Conservation (phyloP, 768 basidiomycete species). For the Piloderma croceum region DNA sequence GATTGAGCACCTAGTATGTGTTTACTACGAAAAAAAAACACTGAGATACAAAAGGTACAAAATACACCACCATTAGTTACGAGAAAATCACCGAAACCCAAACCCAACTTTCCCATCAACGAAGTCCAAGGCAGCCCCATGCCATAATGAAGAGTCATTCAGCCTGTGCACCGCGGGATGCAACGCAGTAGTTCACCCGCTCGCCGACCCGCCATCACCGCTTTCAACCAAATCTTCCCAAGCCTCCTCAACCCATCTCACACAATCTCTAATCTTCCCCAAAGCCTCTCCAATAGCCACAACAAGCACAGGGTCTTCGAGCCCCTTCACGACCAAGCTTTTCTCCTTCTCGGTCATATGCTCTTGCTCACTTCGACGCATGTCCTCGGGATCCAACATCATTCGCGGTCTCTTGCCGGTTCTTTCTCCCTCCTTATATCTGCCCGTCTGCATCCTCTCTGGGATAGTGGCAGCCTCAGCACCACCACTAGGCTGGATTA, state of each 20-base stretch:
- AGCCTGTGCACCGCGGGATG: no score
- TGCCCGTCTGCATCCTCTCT: slow-evolving; percentile 17
- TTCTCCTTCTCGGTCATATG: not conserved
- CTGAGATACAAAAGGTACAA: no score
- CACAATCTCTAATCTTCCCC: slow-evolving; percentile 32
- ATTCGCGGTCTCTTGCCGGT: slow-evolving; percentile 22
- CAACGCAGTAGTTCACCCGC: no score
- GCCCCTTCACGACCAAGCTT: slow-evolving; percentile 47
- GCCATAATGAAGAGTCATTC: no score
- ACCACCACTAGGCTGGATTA: slow-evolving; percentile 16
- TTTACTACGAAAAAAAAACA: no score
- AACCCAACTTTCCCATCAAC: no score
- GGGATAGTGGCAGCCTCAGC: slow-evolving; percentile 1
- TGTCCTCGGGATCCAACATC: slow-evolving; percentile 19
- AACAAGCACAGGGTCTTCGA: slow-evolving; percentile 58
- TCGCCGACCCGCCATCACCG: no score
- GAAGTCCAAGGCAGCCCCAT: no score
- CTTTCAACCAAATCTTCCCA: slow-evolving; percentile 48
- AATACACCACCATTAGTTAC: no score
- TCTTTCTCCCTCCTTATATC: slow-evolving; percentile 28
- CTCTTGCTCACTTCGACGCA: slow-evolving; percentile 5
- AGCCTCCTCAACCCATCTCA: slow-evolving; percentile 51
- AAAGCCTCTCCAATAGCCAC: slow-evolving; percentile 38
- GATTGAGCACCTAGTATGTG: no score
- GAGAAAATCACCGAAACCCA: no score